Base-by-base conservation (phyloP, 2,329 filamentous ascomycete genomes). In the Tolypocladium tropicale region DNA sequence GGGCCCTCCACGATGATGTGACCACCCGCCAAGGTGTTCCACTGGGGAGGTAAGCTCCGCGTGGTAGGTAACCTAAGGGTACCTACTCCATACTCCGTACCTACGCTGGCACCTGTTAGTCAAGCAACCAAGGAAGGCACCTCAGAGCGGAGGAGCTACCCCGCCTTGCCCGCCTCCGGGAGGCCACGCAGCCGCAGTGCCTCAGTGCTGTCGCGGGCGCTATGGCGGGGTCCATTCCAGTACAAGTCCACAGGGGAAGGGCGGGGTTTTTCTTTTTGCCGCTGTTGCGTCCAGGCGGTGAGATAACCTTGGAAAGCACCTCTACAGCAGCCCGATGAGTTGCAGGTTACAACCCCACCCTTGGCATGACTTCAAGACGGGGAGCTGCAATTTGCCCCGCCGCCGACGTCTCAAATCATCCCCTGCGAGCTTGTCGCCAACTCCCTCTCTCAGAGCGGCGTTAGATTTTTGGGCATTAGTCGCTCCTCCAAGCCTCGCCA, bases 391-490 rank as follows among this genome's bases (percentile, higher is more conserved):
- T 34, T 23, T 48, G 54, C 55, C 55, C 55, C 55, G 46, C 55
- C 55, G 46, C 55, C 23, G 28, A 53, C 51, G 2, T 28, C 9
- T 54, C 36, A 48, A 53, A 23, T 28, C 37, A 23, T 53, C 43
- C 34, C 25, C 52, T 28, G 25, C 32, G 21, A 21, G 25, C 43
- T 14, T 10, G 33, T 43, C 55, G 51, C 34, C 39, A 39, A 16
- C 43, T 21, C 33, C 51, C 16, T 43, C 21, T 6, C 34, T 33
- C 30, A 41, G 55, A 41, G 53, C n/a, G 55, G 52, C 53, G 49
- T 41, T 55, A 55, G 39, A n/a, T n/a, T 54, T 55, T 57, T 57
- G 43, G 56, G 55, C 53, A 54, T 32, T 43, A 41, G 53, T 53
- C 56, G 33, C 53, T 57, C 56, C 30, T 55, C 48, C 23, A 28